A percentile compares a stretch with the other conserved stretches of the same genome.
phyloP scores from a whole-genome alignment of 768 basidiomycete genomes.

The Holtermannia corniformis region DNA sequence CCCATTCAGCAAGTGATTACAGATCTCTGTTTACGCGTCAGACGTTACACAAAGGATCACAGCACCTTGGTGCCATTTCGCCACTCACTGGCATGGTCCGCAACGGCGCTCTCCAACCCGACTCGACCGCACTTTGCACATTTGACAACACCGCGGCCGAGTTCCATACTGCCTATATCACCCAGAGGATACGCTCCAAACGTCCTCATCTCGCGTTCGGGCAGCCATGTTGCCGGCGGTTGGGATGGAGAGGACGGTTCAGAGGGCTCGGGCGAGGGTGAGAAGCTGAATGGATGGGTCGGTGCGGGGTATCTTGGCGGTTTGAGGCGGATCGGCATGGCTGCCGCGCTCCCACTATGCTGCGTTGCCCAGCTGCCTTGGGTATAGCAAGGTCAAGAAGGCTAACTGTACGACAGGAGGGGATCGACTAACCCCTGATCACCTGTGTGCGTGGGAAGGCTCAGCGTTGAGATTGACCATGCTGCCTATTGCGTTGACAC shows the following conservation, averaged over 20 bases:
- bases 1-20: constrained; percentile 27
- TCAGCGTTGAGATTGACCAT: no score
- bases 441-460: no score
- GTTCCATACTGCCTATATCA: constrained; percentile 6
- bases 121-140: constrained; percentile 79
- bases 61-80: background rate
- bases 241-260: constrained; percentile 45
- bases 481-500: no score
- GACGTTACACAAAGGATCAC: background rate
- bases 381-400: no score
- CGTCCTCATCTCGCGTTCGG: constrained; percentile 76
- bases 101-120: constrained; percentile 61
- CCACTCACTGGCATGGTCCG: constrained; percentile 63
- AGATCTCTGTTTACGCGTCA: constrained; percentile 13
- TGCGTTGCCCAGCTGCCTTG: no score
- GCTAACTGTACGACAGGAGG: no score
- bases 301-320: background rate
- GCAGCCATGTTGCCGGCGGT: constrained; percentile 76
- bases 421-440: no score
- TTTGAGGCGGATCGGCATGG: constrained; percentile 16
- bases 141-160: constrained; percentile 48
- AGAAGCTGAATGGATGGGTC: constrained; percentile 2
- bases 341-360: no score
- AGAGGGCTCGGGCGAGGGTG: background rate
- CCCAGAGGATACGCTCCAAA: constrained; percentile 67